Evolutionary conservation across 2,329 filamentous ascomycete species (phyloP), one percentile per base, ranked within the genome.

Genomic region (Neofusicoccum sp.): DNA sequence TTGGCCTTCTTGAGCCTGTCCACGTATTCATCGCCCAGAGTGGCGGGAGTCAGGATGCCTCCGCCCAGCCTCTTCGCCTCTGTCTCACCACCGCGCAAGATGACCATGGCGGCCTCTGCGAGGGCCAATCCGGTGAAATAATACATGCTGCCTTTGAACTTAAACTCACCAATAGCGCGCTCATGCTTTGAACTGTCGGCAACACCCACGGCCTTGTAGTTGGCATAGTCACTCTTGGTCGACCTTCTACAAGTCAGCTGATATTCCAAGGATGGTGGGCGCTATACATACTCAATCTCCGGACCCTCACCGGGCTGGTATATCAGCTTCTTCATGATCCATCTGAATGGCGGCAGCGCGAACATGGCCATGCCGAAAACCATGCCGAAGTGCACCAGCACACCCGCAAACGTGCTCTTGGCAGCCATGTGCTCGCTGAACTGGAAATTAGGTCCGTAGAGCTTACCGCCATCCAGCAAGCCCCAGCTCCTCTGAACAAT

Each of bases 21-120:
- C 62, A 91, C 77, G 68, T 85, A 89, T 8, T 80, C 76, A 65
- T 88, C 85, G 1, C 89, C 89, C 2, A 93, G 76, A 58, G 84
- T 89, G 0, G 89, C 87, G 0, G 89, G 86, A 1, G 90, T 93
- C 63, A 89, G 84, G 26, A 91, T 76, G 2, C 89, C 89, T 16
- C 89, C 89, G 1, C 79, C 79, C 11, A 90, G 75, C 36, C 80
- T 73, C 49, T 80, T 77, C 8, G 79, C 80, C 38, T 75, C 69
- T 2, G 84, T 75, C 12, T 86, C 71, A 20, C 73, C 66, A 3
- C 75, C 57, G 31, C 69, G 79, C 14, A 91, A 75, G 33, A 93
- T 77, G 0, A 86, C 85, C 40, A 83, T 75, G 3, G 88, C 89
- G 11, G 83, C 89, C 67, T 91, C 81, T 1, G 82, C 81, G 12